Evolutionary conservation across 352 stramenopile genomes (phyloP), one percentile per base, ranked within the genome.

Genomic region (Blastocystis sp.): DNA sequence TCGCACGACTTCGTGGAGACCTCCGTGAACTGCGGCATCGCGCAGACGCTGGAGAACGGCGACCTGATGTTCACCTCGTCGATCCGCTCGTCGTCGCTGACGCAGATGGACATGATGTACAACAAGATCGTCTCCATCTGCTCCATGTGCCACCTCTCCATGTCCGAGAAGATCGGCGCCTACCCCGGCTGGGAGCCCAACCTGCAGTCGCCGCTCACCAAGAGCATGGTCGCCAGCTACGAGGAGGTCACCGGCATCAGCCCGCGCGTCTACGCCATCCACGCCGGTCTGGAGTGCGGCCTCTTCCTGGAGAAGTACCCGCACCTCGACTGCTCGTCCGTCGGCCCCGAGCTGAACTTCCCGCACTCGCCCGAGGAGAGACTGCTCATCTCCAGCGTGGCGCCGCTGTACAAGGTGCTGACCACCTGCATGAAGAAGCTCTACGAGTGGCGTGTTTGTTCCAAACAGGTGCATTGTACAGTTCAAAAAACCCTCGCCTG

Each of bases 231-330:
- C 52, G 54, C 40, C 60, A 38, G 61, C 21, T 88, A 88, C 42
- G 68, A 79, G 28, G 60, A 88, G 45, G 78, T 88, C 3, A 88
- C 60, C 28, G 52, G 60, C 57, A 64, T 52, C 0, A 59, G 19
- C 1, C 78, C 78, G 28, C 45, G 48, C 42, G 57, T 88, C 21
- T 88, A 88, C 38, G 28, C 78, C 19, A 88, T 88, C 54, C 78
- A 88, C 66, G 78, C 78, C 34, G 78, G 78, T 17, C 45, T 88
- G 57, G 78, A 88, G 68, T 88, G 78, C 52, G 78, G 78, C 59
- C 68, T 88, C 14, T 88, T 88, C 78, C 78, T 79, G n/a, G 48
- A 79, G 43, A 88, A 88, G 68, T 88, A 88, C 48, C 78, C 78
- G 28, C 1, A 88, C 45, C 45, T 88, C 21, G 68, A 88, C 57